Conservation (phyloP, 768 basidiomycete species). For the Mycena belliarum region DNA sequence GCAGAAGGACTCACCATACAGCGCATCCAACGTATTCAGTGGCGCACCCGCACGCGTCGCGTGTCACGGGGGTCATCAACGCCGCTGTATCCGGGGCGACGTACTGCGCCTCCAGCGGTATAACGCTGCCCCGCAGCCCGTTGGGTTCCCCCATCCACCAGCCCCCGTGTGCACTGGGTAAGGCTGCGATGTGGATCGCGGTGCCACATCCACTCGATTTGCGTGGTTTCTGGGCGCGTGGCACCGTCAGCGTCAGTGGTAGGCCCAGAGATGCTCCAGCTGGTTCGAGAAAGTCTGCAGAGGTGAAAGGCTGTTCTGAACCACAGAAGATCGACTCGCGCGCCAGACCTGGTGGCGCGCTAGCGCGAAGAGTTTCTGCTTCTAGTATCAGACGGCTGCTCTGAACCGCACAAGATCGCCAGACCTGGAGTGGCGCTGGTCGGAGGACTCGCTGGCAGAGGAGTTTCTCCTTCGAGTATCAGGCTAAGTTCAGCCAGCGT, state of each 20-base stretch:
- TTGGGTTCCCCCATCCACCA: neutral
- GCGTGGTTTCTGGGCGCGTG: neutral
- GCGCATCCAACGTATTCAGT: neutral
- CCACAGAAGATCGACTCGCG: neutral
- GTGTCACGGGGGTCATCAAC: neutral
- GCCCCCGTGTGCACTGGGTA: too few relatives aligned
- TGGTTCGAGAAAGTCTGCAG: neutral
- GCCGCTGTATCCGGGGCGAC: neutral
- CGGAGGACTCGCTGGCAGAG: too few relatives aligned
- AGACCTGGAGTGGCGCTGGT: too few relatives aligned
- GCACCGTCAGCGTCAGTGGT: neutral
- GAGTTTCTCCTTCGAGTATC: too few relatives aligned
- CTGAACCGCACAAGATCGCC: too few relatives aligned
- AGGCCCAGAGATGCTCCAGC: neutral
- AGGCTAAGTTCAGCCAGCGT: too few relatives aligned
- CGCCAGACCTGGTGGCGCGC: neutral
- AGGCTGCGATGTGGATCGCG: neutral
- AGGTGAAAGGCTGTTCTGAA: neutral
- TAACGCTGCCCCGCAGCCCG: neutral
- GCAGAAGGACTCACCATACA: neutral
- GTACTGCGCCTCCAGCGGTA: neutral
- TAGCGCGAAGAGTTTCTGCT: too few relatives aligned
- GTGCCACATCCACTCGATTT: neutral
- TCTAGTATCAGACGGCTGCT: too few relatives aligned
- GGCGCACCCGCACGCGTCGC: neutral